Evolutionary conservation across 2,329 filamentous ascomycete genomes (phyloP).

Genomic region (Chaetomiaceae sp.): DNA sequence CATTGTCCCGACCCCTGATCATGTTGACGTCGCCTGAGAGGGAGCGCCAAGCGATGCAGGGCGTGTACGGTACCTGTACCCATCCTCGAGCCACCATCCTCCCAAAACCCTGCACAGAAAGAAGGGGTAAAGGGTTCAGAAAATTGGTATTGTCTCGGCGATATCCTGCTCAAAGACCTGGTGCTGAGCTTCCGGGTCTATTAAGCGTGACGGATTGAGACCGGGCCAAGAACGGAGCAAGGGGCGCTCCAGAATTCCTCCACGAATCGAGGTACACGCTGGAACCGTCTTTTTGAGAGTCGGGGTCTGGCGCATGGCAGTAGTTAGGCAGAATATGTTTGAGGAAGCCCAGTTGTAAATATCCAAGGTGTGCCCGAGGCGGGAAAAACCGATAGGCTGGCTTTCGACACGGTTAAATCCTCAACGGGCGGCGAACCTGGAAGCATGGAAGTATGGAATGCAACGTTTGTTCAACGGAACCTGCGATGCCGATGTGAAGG

Average conservation of each 20-base stretch:
- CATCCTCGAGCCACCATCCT: too few species aligned
- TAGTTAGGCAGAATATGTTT: slow-evolving; percentile 15
- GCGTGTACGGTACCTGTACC: slow-evolving; percentile 8
- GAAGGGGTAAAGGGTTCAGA: too few species aligned
- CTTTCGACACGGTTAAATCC: slow-evolving; percentile 19
- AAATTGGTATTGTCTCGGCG: too few species aligned
- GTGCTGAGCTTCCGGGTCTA: too few species aligned
- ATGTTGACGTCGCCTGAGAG: too few species aligned
- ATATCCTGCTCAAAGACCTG: too few species aligned
- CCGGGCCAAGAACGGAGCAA: too few species aligned
- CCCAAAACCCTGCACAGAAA: too few species aligned
- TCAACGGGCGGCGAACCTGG: slow-evolving; percentile 1
- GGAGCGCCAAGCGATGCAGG: neutral
- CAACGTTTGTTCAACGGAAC: slow-evolving; percentile 10
- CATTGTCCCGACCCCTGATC: too few species aligned
- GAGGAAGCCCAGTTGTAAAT: slow-evolving; percentile 11
- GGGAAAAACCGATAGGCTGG: slow-evolving; percentile 20
- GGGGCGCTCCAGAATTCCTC: too few species aligned
- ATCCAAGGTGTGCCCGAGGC: slow-evolving; percentile 19
- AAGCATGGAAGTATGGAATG: slow-evolving; percentile 8
- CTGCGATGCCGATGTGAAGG: slow-evolving; percentile 5
- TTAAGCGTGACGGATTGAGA: too few species aligned
- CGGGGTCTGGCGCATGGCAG: neutral
- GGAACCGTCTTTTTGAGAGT: neutral
- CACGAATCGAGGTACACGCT: too few species aligned